Base-by-base conservation (phyloP, 306 rosid species). In the Hippophae rhamnoides region DNA sequence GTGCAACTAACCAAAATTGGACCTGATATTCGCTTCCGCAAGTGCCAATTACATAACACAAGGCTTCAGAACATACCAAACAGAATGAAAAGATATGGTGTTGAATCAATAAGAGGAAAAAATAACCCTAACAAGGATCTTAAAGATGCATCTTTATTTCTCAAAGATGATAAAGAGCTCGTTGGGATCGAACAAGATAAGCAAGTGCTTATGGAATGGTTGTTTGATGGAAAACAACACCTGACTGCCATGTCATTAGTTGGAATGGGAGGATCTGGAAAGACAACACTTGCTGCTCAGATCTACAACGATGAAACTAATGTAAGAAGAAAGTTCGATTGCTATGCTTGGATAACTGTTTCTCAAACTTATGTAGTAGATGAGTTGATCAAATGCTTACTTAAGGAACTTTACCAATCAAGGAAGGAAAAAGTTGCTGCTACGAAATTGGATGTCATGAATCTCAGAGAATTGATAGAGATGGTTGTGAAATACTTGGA, bases 291-390 rank as follows among this genome's bases (percentile, higher is more conserved):
- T 13, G 61, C 14, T 41, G 61, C 61, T n/a, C 41, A 41, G 5
- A 26, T 46, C 40, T 43, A 43, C 14, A 43, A 43, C 11, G 23
- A 41, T 12, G 40, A 43, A n/a, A 43, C 38, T 31, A 31, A 10
- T 13, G 64, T 60, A 25, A 60, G 43, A 11, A 41, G 13, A 9
- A 41, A 60, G 46, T 60, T 60, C 31, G 43, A 46, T 13, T 60
- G 42, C 14, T 46, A 27, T 23, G 64, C 64, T 0, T 69, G 74
- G 68, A 69, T 69, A n/a, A 69, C 74, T n/a, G 58, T 69, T 47
- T 62, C 74, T 1, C 63, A 69, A 56, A 61, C 58, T 56, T 69
- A 56, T 49, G 50, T 14, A 12, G 3, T 61, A 2, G 52, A 55
- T 14, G 52, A 62, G 13, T 26, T 69, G 8, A 43, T 69, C 2